phyloP scores from a whole-genome alignment of 371 early-diverging fungal genomes.

The Parasitella parasitica region DNA sequence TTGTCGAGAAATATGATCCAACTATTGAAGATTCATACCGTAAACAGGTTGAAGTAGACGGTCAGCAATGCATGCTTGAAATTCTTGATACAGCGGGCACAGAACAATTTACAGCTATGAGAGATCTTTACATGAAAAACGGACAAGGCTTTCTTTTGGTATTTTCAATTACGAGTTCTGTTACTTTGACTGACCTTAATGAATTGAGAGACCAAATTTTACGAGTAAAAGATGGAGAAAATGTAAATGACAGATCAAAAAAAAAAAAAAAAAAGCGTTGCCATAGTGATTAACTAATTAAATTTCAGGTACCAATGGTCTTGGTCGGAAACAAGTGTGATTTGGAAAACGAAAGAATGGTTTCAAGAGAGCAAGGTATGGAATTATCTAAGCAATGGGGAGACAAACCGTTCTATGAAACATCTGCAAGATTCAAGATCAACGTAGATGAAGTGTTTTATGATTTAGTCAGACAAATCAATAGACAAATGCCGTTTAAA shows the following conservation, averaged over 20 bases:
- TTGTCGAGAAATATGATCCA: conserved; percentile 90
- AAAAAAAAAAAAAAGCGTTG: background rate
- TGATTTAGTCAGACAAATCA: conserved; percentile 62
- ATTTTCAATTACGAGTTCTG: conserved; percentile 82
- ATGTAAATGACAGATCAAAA: conserved; percentile 48
- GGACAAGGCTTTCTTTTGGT: conserved; percentile 89
- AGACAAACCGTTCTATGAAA: conserved; percentile 76
- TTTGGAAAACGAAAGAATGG: conserved; percentile 76
- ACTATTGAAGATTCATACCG: conserved; percentile 91
- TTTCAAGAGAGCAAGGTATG: conserved; percentile 66
- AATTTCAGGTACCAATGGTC: conserved; percentile 78
- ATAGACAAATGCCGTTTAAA: conserved; percentile 45
- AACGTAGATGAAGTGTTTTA: conserved; percentile 80
- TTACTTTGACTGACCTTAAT: conserved; percentile 79
- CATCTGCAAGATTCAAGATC: conserved; percentile 81
- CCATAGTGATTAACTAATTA: background rate
- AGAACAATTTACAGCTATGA: conserved; percentile 92
- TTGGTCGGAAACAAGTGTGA: conserved; percentile 89
- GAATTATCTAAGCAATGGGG: conserved; percentile 72
- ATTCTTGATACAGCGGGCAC: conserved; percentile 88
- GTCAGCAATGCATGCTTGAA: conserved; percentile 85
- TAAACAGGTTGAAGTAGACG: conserved; percentile 86
- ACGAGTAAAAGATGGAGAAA: conserved; percentile 79
- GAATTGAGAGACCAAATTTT: conserved; percentile 80
- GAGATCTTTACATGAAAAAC: conserved; percentile 90